A percentile compares a stretch with the other conserved stretches of the same genome.
Conservation (phyloP, 2,329 filamentous ascomycete genomes). For the Claviceps sp. region DNA sequence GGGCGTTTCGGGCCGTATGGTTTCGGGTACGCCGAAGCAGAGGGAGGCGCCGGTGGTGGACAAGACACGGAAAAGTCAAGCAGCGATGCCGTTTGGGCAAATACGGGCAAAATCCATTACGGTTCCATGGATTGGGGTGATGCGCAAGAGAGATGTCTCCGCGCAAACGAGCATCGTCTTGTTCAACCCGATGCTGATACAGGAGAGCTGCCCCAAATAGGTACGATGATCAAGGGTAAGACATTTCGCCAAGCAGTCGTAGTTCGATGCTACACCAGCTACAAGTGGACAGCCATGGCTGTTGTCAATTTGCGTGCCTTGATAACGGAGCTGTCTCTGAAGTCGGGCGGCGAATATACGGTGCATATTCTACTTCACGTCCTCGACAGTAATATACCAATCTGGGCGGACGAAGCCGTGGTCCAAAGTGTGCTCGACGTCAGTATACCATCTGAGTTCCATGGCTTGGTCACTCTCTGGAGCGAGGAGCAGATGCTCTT, state of each 20-base stretch:
- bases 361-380: slow-evolving; percentile 79
- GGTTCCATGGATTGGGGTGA: slow-evolving; percentile 39
- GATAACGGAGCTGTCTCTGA: slow-evolving; percentile 62
- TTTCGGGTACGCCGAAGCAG: slow-evolving; percentile 61
- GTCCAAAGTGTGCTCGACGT: slow-evolving; percentile 58
- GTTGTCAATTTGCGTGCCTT: slow-evolving; percentile 72
- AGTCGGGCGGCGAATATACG: slow-evolving; percentile 68
- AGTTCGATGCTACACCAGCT: slow-evolving; percentile 68
- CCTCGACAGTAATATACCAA: slow-evolving; percentile 62
- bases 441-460: slow-evolving; percentile 60
- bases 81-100: slow-evolving; percentile 44
- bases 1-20: slow-evolving; percentile 77
- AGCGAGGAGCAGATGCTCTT: slow-evolving; percentile 73
- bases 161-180: slow-evolving; percentile 52
- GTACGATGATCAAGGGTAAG: slow-evolving; percentile 16
- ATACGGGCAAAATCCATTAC: slow-evolving; percentile 43
- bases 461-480: slow-evolving; percentile 69
- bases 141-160: slow-evolving; percentile 39
- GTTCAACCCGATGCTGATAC: slow-evolving; percentile 24
- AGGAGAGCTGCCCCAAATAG: slow-evolving; percentile 17
- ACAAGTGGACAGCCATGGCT: slow-evolving; percentile 63
- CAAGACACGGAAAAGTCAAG: slow-evolving; percentile 59
- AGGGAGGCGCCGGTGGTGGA: slow-evolving; percentile 59
- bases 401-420: slow-evolving; percentile 66
- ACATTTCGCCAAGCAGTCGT: slow-evolving; percentile 58